Base-by-base conservation (phyloP, 257 asterid genomes). In the Ophiorrhiza pumila region DNA sequence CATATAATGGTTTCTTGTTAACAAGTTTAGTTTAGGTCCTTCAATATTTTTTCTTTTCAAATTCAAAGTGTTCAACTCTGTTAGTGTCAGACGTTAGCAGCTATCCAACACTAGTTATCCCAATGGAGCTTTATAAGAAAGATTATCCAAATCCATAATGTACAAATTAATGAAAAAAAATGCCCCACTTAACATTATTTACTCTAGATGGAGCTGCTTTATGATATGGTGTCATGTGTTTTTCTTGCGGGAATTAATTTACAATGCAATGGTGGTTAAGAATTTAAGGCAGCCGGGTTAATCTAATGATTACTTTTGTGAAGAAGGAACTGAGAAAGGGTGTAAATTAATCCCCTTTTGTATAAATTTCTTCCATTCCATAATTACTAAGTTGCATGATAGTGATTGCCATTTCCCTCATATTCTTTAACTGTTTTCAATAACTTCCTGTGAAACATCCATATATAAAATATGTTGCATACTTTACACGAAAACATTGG, bases 251-350 rank as follows among this genome's bases (percentile, higher is more conserved):
- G 11, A 55, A 42, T 45, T 18, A 66, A 25, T 66, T 50, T 50
- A 50, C 14, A 20, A 17, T 50, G 20, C 17, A 4, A 14, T 17
- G 45, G 23, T 58, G 35, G 68, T 29, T 15, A 27, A 31, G 49
- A 23, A n/a, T 3, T 55, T 56, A 27, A 25, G 25, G 42, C 18
- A 3, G 49, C 45, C 13, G 0, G 8, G 22, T 22, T 62, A 62
- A 6, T 20, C 43, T 11, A 61, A 58, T 66, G 23, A 13, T 66
- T 47, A 18, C 37, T 69, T 56, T 39, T 31, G 41, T 55, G 31
- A 70, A 52, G 63, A 37, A 69, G 52, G 56, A 70, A 70, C 56
- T 37, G 66, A 70, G 42, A 42, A 56, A 55, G 74, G 74, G 27
- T 18, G 46, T 55, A 70, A 57, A 22, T 57, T 27, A 25, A 60